Percentiles rank a stretch among this genome's conserved stretches.
phyloP scores from a whole-genome alignment of 2,329 filamentous ascomycete genomes.

The Annulohypoxylon truncatum region DNA sequence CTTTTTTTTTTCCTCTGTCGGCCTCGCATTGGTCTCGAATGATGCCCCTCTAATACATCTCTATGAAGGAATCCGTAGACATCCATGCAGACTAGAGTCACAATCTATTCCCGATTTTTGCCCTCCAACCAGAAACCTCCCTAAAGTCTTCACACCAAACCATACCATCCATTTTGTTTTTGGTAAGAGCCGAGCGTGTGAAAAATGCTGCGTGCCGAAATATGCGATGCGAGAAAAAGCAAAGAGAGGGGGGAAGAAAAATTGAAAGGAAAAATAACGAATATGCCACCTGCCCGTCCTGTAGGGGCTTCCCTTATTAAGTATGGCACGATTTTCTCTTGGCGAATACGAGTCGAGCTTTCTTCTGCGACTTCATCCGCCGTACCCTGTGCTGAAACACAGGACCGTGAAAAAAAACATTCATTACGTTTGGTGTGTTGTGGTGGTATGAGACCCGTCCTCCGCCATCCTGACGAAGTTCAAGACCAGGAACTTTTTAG shows the following conservation, averaged over 20 bases:
- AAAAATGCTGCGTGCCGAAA: slow-evolving; percentile 40
- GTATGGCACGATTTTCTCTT: slow-evolving; percentile 24
- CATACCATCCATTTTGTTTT: slow-evolving; percentile 40
- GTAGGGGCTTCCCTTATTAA: slow-evolving; percentile 30
- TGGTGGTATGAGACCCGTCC: slow-evolving; percentile 16
- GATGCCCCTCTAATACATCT: slow-evolving; percentile 44
- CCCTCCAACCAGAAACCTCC: slow-evolving; percentile 39
- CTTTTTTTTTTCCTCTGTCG: slow-evolving; percentile 14
- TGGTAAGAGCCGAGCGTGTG: slow-evolving; percentile 28
- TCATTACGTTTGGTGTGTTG: slow-evolving; percentile 19
- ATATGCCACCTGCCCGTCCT: slow-evolving; percentile 37
- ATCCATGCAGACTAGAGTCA: slow-evolving; percentile 44
- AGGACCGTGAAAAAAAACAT: slow-evolving; percentile 17
- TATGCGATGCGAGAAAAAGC: slow-evolving; percentile 36
- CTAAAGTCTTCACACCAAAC: slow-evolving; percentile 30
- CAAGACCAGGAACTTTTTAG: slow-evolving; percentile 30
- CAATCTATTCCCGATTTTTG: slow-evolving; percentile 45
- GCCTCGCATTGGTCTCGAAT: slow-evolving; percentile 41
- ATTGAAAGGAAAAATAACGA: slow-evolving; percentile 6
- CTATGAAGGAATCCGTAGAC: slow-evolving; percentile 46
- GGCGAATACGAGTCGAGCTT: slow-evolving; percentile 34
- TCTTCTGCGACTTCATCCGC: slow-evolving; percentile 20
- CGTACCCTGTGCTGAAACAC: slow-evolving; percentile 18
- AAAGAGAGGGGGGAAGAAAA: slow-evolving; percentile 8
- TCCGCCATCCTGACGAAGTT: slow-evolving; percentile 17